These are phyloP conservation scores for Trichosporon ovoides DNA, from an alignment of 1,284 basidiomycete species.

Conservation along the genomic window DNA sequence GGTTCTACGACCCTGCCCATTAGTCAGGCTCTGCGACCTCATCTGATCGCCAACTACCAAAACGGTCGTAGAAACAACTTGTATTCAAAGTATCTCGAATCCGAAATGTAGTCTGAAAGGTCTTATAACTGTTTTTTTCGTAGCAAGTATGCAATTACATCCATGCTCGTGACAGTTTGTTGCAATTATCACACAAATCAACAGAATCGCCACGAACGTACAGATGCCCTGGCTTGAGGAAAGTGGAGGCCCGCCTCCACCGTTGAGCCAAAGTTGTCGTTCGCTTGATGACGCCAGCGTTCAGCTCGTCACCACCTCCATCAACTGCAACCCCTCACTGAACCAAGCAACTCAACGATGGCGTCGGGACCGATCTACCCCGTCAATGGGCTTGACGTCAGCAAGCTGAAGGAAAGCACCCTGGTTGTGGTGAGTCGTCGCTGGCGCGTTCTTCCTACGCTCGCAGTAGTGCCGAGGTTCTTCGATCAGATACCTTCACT, in stretches of 20 bases:
- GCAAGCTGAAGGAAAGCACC: conserved; percentile 9
- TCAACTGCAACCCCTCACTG: not conserved
- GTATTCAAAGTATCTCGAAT: not conserved
- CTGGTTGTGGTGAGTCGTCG: conserved; percentile 18
- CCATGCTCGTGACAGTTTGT: too few relatives aligned
- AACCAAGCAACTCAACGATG: not conserved
- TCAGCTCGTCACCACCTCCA: not conserved
- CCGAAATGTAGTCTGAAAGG: not conserved
- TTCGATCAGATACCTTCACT: too few relatives aligned
- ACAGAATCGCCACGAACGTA: not conserved
- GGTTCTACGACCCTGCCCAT: conserved; percentile 28
- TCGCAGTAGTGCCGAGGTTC: too few relatives aligned
- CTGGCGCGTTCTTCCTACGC: too few relatives aligned
- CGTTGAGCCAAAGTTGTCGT: conserved; percentile 5
- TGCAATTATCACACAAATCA: too few relatives aligned
- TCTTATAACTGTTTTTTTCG: not conserved
- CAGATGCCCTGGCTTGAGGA: too few relatives aligned
- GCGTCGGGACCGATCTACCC: conserved; percentile 13
- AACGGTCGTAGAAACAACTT: conserved; percentile 1
- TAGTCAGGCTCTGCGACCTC: too few relatives aligned
- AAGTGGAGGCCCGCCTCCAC: conserved; percentile 3
- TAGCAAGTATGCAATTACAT: not conserved
- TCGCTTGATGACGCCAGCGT: not conserved
- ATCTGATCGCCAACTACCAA: not conserved
- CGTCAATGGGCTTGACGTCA: conserved; percentile 14